These are phyloP conservation scores for Pyrenula aspistea DNA, from an alignment of 495 filamentous ascomycete genomes.

Conservation along the genomic window DNA sequence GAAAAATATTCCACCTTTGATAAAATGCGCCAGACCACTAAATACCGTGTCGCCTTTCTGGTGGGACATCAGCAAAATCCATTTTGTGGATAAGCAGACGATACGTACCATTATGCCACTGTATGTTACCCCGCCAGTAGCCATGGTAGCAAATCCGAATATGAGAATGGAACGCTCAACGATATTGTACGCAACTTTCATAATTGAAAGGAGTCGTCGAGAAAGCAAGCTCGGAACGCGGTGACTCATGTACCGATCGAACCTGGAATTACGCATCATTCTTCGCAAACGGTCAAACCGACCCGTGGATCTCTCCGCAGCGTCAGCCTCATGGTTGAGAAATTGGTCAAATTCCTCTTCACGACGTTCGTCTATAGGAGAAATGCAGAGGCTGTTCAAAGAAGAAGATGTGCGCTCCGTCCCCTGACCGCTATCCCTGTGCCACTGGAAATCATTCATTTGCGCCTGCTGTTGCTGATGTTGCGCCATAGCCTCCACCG, in stretches of 20 bases:
- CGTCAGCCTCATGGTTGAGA: conserved; percentile 39
- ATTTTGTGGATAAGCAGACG: too few species aligned
- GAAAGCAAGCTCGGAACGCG: conserved; percentile 47
- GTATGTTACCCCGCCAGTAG: conserved; percentile 54
- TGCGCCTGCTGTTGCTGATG: conserved; percentile 34
- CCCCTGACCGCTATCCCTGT: conserved; percentile 81
- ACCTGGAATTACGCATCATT: conserved; percentile 29
- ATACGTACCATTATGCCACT: conserved; percentile 56
- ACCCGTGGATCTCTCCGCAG: conserved; percentile 26
- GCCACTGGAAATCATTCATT: conserved; percentile 48
- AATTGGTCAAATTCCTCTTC: conserved; percentile 42
- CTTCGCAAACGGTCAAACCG: conserved; percentile 19
- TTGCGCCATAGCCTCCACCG: conserved; percentile 53
- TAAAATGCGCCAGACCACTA: conserved; percentile 83
- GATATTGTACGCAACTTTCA: conserved; percentile 44
- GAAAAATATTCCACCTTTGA: conserved; percentile 97
- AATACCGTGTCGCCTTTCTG: conserved; percentile 53
- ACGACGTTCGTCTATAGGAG: conserved; percentile 35
- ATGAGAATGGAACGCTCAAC: conserved; percentile 52
- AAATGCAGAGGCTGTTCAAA: conserved; percentile 52
- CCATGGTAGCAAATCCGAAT: conserved; percentile 52
- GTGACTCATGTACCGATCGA: conserved; percentile 33
- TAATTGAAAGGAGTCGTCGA: conserved; percentile 43
- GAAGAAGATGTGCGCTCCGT: conserved; percentile 63
- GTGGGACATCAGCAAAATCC: not conserved